Percentiles rank a stretch among this genome's conserved stretches.
phyloP scores from a whole-genome alignment of 2,329 filamentous ascomycete species.

The Zasmidium cellare region DNA sequence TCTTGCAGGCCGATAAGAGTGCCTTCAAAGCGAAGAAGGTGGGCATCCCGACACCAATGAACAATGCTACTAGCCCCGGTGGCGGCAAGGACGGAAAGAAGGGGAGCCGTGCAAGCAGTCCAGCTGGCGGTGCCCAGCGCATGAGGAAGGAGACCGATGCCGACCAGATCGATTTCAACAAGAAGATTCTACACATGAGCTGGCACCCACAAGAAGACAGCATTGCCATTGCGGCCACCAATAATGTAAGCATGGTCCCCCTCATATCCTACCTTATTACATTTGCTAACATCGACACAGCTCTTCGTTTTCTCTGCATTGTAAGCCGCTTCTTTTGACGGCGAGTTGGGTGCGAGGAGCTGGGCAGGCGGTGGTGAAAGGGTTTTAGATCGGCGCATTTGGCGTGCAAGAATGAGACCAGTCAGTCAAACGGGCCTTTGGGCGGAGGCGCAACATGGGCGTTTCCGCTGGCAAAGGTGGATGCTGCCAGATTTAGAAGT shows the following conservation, averaged over 20 bases:
- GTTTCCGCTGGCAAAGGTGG: background rate
- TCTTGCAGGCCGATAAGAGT: slow-evolving; percentile 96
- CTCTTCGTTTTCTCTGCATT: slow-evolving; percentile 58
- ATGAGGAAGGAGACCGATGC: slow-evolving; percentile 99
- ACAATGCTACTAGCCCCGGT: slow-evolving; percentile 71
- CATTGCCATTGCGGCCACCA: slow-evolving; percentile 98
- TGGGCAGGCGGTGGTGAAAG: background rate
- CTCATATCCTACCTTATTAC: no score
- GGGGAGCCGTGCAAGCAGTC: slow-evolving; percentile 84
- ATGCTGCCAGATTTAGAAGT: slow-evolving; percentile 8
- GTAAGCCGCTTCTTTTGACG: slow-evolving; percentile 33
- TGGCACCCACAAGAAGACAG: slow-evolving; percentile 99
- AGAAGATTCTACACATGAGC: slow-evolving; percentile 99
- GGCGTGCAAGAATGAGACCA: slow-evolving; percentile 5
- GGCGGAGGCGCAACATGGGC: slow-evolving; percentile 3
- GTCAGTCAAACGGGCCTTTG: slow-evolving; percentile 5
- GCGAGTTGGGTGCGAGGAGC: slow-evolving; percentile 11
- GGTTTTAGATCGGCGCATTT: slow-evolving; percentile 7
- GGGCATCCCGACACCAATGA: slow-evolving; percentile 95
- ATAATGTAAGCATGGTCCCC: slow-evolving; percentile 76
- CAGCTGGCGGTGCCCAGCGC: slow-evolving; percentile 81
- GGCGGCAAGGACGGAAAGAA: slow-evolving; percentile 63
- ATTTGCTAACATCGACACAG: slow-evolving; percentile 36
- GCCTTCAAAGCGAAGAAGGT: slow-evolving; percentile 99
- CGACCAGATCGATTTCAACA: slow-evolving; percentile 99